Base-by-base conservation (phyloP, 1,284 basidiomycete genomes). In the Leccinum pallidistipes region DNA sequence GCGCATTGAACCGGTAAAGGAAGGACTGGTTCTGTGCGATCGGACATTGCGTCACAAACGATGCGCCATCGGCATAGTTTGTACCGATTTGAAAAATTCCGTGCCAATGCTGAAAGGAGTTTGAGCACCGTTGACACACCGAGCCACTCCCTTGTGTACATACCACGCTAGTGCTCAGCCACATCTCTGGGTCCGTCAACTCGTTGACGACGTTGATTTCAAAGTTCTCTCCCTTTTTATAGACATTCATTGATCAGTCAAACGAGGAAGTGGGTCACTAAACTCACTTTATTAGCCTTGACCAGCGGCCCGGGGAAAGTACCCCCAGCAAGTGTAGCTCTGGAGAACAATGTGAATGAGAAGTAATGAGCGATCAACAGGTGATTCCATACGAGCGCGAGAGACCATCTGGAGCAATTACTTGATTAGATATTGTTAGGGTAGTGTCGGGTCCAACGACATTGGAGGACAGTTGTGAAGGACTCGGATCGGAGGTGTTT, bases 1-100 rank as follows among this genome's bases (percentile, higher is more conserved):
- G 31, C 2, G 69, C 66, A 1, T 63, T 64, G 49, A 78, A 79
- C 50, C 62, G 65, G 67, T 82, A 76, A 8, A 76, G 74, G 67
- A 79, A 81, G 9, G 72, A 71, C 16, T 63, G 45, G 7, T 75
- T 76, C 10, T 77, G 68, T 11, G 72, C 63, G 53, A 81, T 80
- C 0, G 83, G 81, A 50, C 83, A 84, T 66, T 80, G 80, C 31
- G 79, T 77, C 18, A 81, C 70, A 47, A 75, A 71, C 1, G 70
- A 55, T 52, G 57, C 40, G 3, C 69, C 70, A 10, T 76, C 74
- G 9, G 51, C 64, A 57, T 68, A 63, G 49, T 70, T 68, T 36
- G 69, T 69, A 6, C 68, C 59, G 2, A 68, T 62, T 57, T 76
- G 75, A 56, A 67, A 68, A 55, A 77, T 60, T 32, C 76, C 76